Conservation (phyloP, 768 basidiomycete genomes). For the Boletus sensibilis region DNA sequence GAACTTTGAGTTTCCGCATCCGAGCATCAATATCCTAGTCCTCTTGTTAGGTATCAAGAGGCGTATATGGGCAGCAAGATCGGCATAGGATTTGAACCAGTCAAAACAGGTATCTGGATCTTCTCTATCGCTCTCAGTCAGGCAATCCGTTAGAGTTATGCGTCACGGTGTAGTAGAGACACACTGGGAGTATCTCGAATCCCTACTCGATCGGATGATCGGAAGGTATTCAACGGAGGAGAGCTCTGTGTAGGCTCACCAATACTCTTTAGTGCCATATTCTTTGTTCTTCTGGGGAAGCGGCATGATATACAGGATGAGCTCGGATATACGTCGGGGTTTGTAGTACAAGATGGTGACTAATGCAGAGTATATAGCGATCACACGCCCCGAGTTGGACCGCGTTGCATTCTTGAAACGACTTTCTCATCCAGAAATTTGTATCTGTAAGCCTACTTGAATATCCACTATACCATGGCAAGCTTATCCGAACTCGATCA, state of each 20-base stretch:
- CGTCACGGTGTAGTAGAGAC: slow-evolving; percentile 16
- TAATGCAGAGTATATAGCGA: neutral
- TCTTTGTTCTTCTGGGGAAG: slow-evolving; percentile 67
- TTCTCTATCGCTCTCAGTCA: slow-evolving; percentile 44
- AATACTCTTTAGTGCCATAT: slow-evolving; percentile 67
- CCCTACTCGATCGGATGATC: slow-evolving; percentile 42
- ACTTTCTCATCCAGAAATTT: neutral
- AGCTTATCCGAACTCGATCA: slow-evolving; percentile 16
- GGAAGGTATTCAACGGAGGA: neutral
- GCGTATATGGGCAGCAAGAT: slow-evolving; percentile 61
- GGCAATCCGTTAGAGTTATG: neutral
- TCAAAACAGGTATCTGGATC: slow-evolving; percentile 62
- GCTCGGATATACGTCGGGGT: neutral
- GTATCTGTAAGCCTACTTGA: slow-evolving; percentile 23
- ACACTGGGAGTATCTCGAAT: slow-evolving; percentile 67
- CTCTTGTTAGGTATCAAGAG: slow-evolving; percentile 61
- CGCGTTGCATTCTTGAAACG: neutral
- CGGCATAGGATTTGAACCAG: slow-evolving; percentile 84
- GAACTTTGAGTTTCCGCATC: slow-evolving; percentile 80
- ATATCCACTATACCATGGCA: slow-evolving; percentile 26
- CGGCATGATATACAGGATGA: slow-evolving; percentile 15
- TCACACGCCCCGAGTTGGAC: slow-evolving; percentile 14
- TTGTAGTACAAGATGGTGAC: neutral
- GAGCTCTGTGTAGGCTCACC: slow-evolving; percentile 41
- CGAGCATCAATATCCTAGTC: slow-evolving; percentile 72